Evolutionary conservation across 208 protist genomes (phyloP).

Genomic region (Angomonas deanei): DNA sequence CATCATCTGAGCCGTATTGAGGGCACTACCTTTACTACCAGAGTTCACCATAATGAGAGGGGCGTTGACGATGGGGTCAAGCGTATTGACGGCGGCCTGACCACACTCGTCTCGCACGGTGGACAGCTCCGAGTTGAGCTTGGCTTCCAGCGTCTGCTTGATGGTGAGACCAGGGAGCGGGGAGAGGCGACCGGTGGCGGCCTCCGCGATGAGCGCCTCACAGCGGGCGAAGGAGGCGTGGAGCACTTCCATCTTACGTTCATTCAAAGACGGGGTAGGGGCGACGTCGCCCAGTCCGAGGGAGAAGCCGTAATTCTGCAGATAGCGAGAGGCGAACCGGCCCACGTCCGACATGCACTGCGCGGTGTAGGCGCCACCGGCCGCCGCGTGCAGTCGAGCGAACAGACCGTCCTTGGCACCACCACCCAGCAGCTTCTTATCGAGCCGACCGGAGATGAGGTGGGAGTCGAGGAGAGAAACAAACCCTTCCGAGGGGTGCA

Average conservation of each 20-base stretch:
- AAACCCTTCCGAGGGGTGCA: constrained; percentile 90
- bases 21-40: constrained; percentile 95
- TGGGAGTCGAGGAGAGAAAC: constrained; percentile 92
- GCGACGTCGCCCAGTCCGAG: constrained; percentile 98
- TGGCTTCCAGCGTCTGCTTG: constrained; percentile 92
- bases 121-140: constrained; percentile 95
- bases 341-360: constrained; percentile 94
- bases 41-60: constrained; percentile 99
- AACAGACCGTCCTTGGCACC: constrained; percentile 95
- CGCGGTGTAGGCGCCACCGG: constrained; percentile 80
- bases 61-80: constrained; percentile 93
- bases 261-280: constrained; percentile 85
- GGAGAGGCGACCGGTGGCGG: constrained; percentile 87
- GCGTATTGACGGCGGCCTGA: constrained; percentile 92
- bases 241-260: constrained; percentile 91
- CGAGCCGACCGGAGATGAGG: constrained; percentile 95
- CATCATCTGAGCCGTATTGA: constrained; percentile 99
- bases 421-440: constrained; percentile 96
- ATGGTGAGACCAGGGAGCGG: constrained; percentile 93
- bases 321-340: constrained; percentile 90
- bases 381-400: constrained; percentile 90
- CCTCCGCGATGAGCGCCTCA: constrained; percentile 91
- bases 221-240: constrained; percentile 89
- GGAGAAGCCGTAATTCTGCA: constrained; percentile 97
- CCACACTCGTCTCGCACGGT: constrained; percentile 97